These are phyloP conservation scores for Nicotiana knightiana DNA, from an alignment of 257 asterid species.

Conservation along the genomic window DNA sequence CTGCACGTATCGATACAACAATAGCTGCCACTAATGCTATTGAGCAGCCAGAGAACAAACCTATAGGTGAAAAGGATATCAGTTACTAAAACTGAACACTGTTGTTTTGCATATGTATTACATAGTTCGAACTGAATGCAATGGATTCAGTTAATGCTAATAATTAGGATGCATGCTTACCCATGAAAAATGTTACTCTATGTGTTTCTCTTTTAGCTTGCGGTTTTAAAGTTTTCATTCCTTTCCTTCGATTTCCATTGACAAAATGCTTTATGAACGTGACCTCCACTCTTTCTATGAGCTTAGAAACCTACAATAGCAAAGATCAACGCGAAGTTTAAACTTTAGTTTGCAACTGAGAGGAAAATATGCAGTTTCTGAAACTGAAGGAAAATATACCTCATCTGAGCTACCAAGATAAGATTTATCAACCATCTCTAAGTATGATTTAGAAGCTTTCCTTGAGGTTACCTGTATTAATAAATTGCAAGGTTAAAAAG, in stretches of 20 bases:
- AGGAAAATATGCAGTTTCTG: background rate
- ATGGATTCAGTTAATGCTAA: background rate
- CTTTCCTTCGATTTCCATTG: constrained; percentile 69
- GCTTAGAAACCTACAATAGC: constrained; percentile 38
- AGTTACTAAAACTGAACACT: background rate
- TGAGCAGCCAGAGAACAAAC: constrained; percentile 71
- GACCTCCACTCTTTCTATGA: constrained; percentile 52
- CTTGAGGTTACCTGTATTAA: constrained; percentile 61
- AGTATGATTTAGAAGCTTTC: constrained; percentile 64
- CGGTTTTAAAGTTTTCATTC: constrained; percentile 59
- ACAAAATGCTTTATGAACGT: constrained; percentile 69
- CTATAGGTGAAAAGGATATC: constrained; percentile 25
- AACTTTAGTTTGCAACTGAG: background rate
- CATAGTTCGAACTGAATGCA: background rate
- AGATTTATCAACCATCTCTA: constrained; percentile 71
- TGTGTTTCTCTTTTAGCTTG: constrained; percentile 60
- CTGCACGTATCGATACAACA: constrained; percentile 33
- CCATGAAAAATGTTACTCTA: constrained; percentile 60
- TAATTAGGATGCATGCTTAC: constrained; percentile 23
- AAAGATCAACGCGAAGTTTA: background rate
- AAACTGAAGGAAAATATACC: constrained; percentile 34
- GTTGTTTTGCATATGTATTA: background rate
- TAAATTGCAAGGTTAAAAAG: background rate
- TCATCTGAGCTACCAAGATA: constrained; percentile 67
- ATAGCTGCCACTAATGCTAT: constrained; percentile 53